phyloP scores from a whole-genome alignment of 495 filamentous ascomycete genomes.

The Tuber magnatum region DNA sequence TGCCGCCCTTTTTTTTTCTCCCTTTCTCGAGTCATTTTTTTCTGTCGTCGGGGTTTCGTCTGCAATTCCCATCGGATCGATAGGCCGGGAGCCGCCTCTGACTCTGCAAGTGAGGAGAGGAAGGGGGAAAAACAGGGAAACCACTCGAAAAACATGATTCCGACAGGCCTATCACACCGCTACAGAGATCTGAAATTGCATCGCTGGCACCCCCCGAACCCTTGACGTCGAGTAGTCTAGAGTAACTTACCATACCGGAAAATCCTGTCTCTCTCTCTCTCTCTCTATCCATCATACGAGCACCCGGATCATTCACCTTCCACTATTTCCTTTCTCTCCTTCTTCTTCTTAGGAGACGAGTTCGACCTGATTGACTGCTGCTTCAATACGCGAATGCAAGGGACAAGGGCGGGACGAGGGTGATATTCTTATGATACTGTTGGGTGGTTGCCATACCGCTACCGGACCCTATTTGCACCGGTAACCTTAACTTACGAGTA shows the following conservation, averaged over 20 bases:
- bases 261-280: not conserved
- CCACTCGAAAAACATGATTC: not conserved
- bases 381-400: not conserved
- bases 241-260: not conserved
- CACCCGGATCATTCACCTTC: not conserved
- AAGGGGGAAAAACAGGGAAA: constrained; percentile 20
- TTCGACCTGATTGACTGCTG: not conserved
- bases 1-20: not conserved
- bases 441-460: not conserved
- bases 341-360: not conserved
- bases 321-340: not conserved
- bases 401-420: not conserved
- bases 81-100: not conserved
- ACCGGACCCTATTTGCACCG: not conserved
- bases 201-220: not conserved
- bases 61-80: constrained; percentile 3
- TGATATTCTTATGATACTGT: not conserved
- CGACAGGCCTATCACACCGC: too few relatives aligned
- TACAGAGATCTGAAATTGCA: not conserved
- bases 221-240: not conserved
- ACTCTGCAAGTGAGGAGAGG: not conserved
- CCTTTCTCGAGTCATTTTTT: not conserved
- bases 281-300: not conserved
- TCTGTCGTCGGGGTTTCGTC: constrained; percentile 18
- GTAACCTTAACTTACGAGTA: not conserved